Evolutionary conservation across 2,329 filamentous ascomycete species (phyloP).

Genomic region (Pseudophaeomoniella oleicola): DNA sequence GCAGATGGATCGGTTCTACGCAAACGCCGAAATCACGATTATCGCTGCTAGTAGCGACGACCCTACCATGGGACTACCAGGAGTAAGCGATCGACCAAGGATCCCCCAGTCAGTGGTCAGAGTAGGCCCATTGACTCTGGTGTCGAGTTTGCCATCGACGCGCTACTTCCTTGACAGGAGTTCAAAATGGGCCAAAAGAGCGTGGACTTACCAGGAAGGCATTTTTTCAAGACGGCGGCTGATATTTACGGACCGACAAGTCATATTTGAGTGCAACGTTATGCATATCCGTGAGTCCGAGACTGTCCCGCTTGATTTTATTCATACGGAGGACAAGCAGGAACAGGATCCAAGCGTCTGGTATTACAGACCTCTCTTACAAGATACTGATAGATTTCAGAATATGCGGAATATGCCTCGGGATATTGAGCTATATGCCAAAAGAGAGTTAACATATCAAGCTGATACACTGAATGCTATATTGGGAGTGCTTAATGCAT

Average conservation of each 20-base stretch:
- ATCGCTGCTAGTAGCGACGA: neutral
- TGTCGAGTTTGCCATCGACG: neutral
- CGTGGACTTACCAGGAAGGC: constrained; percentile 2
- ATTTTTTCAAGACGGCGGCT: neutral
- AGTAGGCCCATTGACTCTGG: neutral
- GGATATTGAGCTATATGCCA: neutral
- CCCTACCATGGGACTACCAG: neutral
- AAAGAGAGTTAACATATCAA: neutral
- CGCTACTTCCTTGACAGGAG: neutral
- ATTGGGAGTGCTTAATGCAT: neutral
- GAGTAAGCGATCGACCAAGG: neutral
- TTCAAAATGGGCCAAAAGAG: neutral
- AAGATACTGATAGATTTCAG: neutral
- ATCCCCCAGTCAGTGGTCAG: neutral
- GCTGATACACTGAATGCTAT: constrained; percentile 2
- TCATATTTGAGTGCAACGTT: neutral
- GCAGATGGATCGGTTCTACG: constrained; percentile 1
- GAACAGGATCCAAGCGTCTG: no score
- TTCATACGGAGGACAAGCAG: neutral
- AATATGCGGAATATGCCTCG: neutral
- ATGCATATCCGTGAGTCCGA: neutral
- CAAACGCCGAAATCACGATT: constrained; percentile 1
- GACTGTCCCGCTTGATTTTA: neutral
- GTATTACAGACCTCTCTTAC: no score
- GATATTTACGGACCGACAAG: constrained; percentile 1